Percentiles rank a stretch among this genome's conserved stretches.
These are phyloP conservation scores for Neckera pumila DNA, from an alignment of 225 moss, liverwort and hornwort genomes.

Conservation along the genomic window DNA sequence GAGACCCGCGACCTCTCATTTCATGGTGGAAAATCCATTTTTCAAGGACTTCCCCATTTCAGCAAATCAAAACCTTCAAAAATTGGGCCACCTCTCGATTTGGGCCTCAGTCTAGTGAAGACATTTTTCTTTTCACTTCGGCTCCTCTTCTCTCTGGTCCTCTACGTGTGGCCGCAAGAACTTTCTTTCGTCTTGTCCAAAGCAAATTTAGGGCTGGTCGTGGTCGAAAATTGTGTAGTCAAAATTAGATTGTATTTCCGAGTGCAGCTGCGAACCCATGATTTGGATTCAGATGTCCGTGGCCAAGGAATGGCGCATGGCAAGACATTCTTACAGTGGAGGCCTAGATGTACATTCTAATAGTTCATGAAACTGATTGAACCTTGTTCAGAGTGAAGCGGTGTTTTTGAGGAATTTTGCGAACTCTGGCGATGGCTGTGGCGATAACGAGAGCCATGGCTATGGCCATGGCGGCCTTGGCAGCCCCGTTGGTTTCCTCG, in stretches of 20 bases:
- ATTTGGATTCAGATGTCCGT: background rate
- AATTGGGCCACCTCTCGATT: background rate
- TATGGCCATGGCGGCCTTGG: slow-evolving; percentile 11
- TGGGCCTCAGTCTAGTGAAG: background rate
- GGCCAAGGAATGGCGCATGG: background rate
- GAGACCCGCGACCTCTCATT: background rate
- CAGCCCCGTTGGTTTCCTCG: background rate
- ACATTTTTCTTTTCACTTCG: background rate
- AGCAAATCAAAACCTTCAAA: background rate
- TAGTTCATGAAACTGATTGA: background rate
- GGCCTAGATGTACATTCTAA: background rate
- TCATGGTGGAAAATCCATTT: background rate
- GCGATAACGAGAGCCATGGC: slow-evolving; percentile 18
- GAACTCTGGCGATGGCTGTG: background rate
- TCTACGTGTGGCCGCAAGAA: background rate
- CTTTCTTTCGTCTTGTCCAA: background rate
- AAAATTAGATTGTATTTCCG: background rate
- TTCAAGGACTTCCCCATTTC: background rate
- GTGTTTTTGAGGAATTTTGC: background rate
- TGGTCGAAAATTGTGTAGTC: background rate
- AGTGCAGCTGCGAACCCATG: background rate
- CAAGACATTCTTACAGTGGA: background rate
- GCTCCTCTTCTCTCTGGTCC: background rate
- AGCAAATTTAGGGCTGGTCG: background rate
- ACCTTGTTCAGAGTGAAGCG: background rate